These are phyloP conservation scores for Afroboletus lepidellus DNA, from an alignment of 1,284 basidiomycete genomes.

Conservation along the genomic window DNA sequence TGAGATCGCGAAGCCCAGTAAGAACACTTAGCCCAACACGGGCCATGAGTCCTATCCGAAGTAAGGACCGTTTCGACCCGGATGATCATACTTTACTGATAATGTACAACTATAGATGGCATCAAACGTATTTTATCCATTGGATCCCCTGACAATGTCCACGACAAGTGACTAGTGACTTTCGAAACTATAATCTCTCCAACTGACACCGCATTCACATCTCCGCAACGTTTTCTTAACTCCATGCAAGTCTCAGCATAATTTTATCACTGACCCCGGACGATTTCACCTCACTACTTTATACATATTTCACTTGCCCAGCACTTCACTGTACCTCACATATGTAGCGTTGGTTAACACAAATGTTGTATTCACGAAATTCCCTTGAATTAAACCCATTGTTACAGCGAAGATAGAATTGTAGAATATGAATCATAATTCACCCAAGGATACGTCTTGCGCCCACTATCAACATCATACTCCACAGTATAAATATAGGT, in stretches of 20 bases:
- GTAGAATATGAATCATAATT: conserved; percentile 30
- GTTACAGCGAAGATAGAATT: conserved; percentile 5
- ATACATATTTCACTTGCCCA: neutral
- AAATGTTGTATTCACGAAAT: neutral
- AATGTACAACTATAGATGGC: conserved; percentile 20
- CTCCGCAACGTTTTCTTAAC: neutral
- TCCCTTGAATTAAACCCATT: neutral
- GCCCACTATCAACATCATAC: neutral
- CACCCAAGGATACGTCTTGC: conserved; percentile 2
- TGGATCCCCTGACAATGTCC: conserved; percentile 9
- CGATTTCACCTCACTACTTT: neutral
- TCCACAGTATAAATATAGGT: neutral
- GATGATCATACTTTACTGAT: conserved; percentile 8
- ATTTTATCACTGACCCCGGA: neutral
- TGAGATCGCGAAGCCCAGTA: conserved; percentile 15
- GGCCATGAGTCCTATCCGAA: conserved; percentile 34
- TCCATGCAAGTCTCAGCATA: neutral
- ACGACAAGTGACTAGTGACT: conserved; percentile 16
- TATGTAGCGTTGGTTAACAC: neutral
- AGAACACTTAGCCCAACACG: conserved; percentile 33
- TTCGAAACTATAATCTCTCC: neutral
- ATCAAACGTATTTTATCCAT: conserved; percentile 32
- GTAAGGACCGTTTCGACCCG: conserved; percentile 18
- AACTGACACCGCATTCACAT: conserved; percentile 5
- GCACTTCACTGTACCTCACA: neutral